Evolutionary conservation across 2,329 filamentous ascomycete species (phyloP), one percentile per base, ranked within the genome.

Genomic region (Xylariaceae sp.): DNA sequence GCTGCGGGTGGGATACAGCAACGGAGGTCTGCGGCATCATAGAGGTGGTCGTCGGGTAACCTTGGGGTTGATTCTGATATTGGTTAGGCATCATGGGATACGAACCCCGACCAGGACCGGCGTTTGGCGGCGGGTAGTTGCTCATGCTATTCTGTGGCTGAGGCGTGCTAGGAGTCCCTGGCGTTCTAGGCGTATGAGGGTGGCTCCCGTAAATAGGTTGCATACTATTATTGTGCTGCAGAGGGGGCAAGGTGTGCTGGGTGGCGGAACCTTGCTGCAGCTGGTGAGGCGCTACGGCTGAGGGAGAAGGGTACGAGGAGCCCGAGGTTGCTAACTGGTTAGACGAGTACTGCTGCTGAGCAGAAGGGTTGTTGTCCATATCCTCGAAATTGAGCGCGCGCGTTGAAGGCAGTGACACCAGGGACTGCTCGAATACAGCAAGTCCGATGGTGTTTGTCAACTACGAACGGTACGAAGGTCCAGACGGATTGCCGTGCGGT

Each of bases 1-100:
- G 84, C 71, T 89, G 87, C 45, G 86, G 86, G 69, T 89, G 87
- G 51, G 84, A 83, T 63, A 85, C 79, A 44, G 86, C 78, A 47
- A 81, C 80, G 8, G 85, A 84, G 29, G 84, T 74, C 70, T 87
- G 84, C 46, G 85, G 80, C 74, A 88, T 79, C 79, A 88, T 85
- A 48, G 74, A 74, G 47, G 76, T 75, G 5, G 81, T 79, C 6
- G 78, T 77, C 39, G 76, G 75, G 67, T 85, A 86, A 7, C 71
- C 75, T 68, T 78, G 78, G 56, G 78, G 77, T 42, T 74, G 73
- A 57, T 77, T 78, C 60, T 76, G 79, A 61, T 81, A 81, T 45
- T 72, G 69, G 66, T 76, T 79, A 60, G 76, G 74, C 66, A 79
- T 76, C 76, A 84, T 81, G 54, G 76, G 74, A 65, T 80, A 80